Conservation (phyloP, 192 early-diverging fungal species). For the Jimgerdemannia flammicorona region DNA sequence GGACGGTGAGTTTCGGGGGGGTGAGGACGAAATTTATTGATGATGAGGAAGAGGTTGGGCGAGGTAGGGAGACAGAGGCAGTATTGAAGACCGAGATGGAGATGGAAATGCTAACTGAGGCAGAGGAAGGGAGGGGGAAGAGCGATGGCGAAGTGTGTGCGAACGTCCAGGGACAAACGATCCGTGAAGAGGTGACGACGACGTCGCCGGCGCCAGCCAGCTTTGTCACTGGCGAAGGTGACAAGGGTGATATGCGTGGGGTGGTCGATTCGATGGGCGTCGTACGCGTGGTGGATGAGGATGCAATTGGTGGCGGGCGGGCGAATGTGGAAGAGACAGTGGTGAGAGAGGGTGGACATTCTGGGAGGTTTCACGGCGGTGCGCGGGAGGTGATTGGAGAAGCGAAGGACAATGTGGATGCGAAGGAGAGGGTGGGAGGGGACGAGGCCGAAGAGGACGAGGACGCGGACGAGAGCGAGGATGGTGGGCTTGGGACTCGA, state of each 20-base stretch:
- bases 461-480: constrained; percentile 28
- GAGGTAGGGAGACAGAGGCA: not conserved
- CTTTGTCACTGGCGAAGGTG: not conserved
- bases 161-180: not conserved
- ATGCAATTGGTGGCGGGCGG: not conserved
- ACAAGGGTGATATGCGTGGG: not conserved
- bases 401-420: not conserved
- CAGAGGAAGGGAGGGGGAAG: too few relatives aligned
- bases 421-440: not conserved
- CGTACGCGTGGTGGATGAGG: not conserved
- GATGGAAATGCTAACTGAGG: too few relatives aligned
- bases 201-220: not conserved
- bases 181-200: not conserved
- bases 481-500: constrained; percentile 8
- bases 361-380: not conserved
- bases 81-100: not conserved
- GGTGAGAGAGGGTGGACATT: not conserved
- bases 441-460: constrained; percentile 23
- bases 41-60: not conserved
- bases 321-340: not conserved
- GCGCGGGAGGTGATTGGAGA: not conserved
- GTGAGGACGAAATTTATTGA: not conserved
- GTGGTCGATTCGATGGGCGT: not conserved
- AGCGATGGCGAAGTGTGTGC: too few relatives aligned
- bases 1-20: not conserved